Percentiles rank a stretch among this genome's conserved stretches.
Conservation (phyloP, 768 basidiomycete genomes). For the Chalciporus sphaerocephalus region DNA sequence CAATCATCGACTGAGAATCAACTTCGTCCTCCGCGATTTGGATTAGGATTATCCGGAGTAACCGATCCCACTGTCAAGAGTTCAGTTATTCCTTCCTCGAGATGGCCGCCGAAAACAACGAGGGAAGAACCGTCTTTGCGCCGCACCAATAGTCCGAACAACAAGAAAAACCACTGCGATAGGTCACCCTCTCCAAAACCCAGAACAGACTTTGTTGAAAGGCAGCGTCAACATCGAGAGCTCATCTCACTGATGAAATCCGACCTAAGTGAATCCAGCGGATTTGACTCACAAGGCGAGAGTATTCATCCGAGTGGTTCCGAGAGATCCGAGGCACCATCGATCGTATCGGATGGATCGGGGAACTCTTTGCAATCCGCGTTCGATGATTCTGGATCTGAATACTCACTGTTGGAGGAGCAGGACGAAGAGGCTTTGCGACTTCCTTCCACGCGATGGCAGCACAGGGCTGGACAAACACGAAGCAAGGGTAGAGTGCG, state of each 20-base stretch:
- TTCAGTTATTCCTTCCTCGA: constrained; percentile 4
- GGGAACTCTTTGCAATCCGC: constrained; percentile 19
- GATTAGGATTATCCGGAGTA: constrained; percentile 22
- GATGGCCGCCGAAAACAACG: constrained; percentile 11
- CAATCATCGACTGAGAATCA: constrained; percentile 22
- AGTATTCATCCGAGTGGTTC: constrained; percentile 10
- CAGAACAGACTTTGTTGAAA: constrained; percentile 7
- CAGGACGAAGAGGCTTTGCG: constrained; percentile 1
- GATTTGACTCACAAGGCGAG: constrained; percentile 12
- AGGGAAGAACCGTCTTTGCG: constrained; percentile 4
- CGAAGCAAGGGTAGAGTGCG: not conserved
- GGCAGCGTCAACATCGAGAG: constrained; percentile 19
- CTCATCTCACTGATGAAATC: constrained; percentile 10
- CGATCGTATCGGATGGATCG: constrained; percentile 15
- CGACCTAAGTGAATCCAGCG: constrained; percentile 10
- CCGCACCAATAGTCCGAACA: constrained; percentile 3
- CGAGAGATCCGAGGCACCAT: constrained; percentile 11
- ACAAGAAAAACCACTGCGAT: constrained; percentile 12
- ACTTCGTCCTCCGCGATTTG: constrained; percentile 24
- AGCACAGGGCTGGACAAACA: constrained; percentile 7
- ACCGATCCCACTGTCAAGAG: constrained; percentile 11
- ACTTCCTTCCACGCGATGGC: constrained; percentile 3
- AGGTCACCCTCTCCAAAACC: constrained; percentile 6
- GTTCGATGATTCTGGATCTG: constrained; percentile 28
- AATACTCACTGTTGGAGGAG: constrained; percentile 30